Conservation (phyloP, 73 alveolate genomes). For the Paramecium biaurelia region DNA sequence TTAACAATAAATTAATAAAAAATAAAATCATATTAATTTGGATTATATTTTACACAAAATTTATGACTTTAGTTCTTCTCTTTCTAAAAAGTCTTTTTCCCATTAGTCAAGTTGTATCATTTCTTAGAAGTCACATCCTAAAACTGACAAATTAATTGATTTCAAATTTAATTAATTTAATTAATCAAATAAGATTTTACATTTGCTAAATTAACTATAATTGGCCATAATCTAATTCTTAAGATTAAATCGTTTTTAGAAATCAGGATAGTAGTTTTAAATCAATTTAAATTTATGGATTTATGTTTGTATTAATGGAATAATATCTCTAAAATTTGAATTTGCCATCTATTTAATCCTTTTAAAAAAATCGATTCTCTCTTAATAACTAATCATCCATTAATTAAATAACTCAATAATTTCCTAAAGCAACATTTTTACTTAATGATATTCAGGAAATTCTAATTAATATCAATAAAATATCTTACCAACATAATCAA, state of each 20-base stretch:
- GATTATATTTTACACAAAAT: conserved; percentile 12
- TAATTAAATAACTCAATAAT: not conserved
- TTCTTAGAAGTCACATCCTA: conserved; percentile 9
- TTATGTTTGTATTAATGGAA: conserved; percentile 1
- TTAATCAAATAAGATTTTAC: not conserved
- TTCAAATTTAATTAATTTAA: not conserved
- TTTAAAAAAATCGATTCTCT: conserved; percentile 4
- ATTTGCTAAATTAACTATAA: not conserved
- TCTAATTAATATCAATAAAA: not conserved
- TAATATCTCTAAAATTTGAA: not conserved
- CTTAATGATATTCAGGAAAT: not conserved
- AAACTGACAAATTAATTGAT: not conserved
- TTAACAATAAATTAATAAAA: conserved; percentile 21
- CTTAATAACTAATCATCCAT: conserved; percentile 28
- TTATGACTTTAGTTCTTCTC: conserved; percentile 40
- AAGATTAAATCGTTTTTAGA: not conserved
- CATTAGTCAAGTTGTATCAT: not conserved
- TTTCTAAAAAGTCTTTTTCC: conserved; percentile 47
- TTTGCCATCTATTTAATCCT: not conserved
- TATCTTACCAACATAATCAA: conserved; percentile 17
- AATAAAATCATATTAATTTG: not conserved
- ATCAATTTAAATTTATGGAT: not conserved
- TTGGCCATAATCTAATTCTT: not conserved
- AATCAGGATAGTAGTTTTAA: not conserved
- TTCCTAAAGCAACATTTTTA: not conserved